phyloP scores from a whole-genome alignment of 2,329 filamentous ascomycete genomes.

The Dactylella cylindrospora region DNA sequence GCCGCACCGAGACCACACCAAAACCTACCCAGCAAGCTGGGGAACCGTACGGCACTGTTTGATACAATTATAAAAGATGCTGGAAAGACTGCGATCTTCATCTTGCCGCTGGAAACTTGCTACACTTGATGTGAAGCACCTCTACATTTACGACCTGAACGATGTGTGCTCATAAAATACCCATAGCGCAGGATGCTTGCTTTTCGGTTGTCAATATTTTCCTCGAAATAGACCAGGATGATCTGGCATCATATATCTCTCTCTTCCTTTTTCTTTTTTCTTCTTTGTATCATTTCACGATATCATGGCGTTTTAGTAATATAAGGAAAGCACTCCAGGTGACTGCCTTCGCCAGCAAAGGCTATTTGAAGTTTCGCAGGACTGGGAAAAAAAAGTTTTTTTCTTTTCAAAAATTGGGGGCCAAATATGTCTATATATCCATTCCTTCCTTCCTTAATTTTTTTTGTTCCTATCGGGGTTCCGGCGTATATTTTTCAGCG shows the following conservation, averaged over 20 bases:
- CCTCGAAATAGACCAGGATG: constrained; percentile 10
- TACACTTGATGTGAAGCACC: constrained; percentile 7
- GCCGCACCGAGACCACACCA: constrained; percentile 8
- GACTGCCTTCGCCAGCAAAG: too few relatives aligned
- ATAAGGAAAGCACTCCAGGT: too few relatives aligned
- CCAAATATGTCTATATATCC: too few relatives aligned
- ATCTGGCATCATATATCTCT: neutral
- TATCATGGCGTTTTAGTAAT: too few relatives aligned
- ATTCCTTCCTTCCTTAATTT: neutral
- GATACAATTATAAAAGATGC: constrained; percentile 4
- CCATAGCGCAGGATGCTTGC: constrained; percentile 38
- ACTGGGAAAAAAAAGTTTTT: constrained; percentile 19
- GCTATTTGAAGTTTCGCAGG: constrained; percentile 7
- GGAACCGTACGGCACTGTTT: too few relatives aligned
- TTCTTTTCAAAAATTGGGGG: neutral
- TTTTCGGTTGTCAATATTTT: constrained; percentile 35
- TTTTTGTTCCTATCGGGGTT: constrained; percentile 3
- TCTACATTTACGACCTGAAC: constrained; percentile 1
- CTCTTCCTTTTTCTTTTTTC: constrained; percentile 1
- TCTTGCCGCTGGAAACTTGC: neutral
- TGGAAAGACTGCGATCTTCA: constrained; percentile 18
- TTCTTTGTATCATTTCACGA: neutral
- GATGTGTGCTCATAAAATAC: constrained; percentile 17
- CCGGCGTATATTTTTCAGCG: constrained; percentile 24
- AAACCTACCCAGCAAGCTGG: constrained; percentile 27